These are phyloP conservation scores for Corynascus novoguineensis DNA, from an alignment of 495 filamentous ascomycete species.

Conservation along the genomic window DNA sequence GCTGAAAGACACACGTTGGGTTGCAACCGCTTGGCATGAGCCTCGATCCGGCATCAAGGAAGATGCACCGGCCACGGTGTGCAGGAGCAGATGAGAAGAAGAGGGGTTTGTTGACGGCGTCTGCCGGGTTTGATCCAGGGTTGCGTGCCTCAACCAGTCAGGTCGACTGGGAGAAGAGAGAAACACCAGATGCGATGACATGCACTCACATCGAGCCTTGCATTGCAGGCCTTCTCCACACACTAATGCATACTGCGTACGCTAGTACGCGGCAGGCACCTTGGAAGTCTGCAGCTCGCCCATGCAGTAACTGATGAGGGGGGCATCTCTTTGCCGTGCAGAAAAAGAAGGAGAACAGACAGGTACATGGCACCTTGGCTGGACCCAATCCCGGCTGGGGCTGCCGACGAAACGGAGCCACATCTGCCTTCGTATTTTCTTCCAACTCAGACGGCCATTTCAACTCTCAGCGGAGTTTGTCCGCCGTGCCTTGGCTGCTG, in stretches of 20 bases:
- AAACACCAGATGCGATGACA: slow-evolving; percentile 6
- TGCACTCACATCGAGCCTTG: slow-evolving; percentile 4
- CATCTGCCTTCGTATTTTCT: not conserved
- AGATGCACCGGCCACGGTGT: not conserved
- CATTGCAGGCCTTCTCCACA: slow-evolving; percentile 6
- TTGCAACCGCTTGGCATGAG: slow-evolving; percentile 6
- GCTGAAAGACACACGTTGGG: not conserved
- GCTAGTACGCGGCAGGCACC: not conserved
- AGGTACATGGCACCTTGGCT: slow-evolving; percentile 4
- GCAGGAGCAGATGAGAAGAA: not conserved
- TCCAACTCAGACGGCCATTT: not conserved
- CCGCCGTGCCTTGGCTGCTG: not conserved
- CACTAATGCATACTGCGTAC: not conserved
- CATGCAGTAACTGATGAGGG: slow-evolving; percentile 3
- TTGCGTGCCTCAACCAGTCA: slow-evolving; percentile 9
- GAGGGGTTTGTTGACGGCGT: not conserved
- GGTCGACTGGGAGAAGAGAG: not conserved
- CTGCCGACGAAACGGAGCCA: slow-evolving; percentile 7
- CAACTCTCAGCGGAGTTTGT: too few species aligned
- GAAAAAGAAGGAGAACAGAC: slow-evolving; percentile 5
- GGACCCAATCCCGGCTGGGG: not conserved
- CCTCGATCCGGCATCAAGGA: not conserved
- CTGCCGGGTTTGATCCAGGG: slow-evolving; percentile 1
- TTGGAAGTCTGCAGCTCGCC: slow-evolving; percentile 1
- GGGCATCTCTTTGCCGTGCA: slow-evolving; percentile 6